Evolutionary conservation across 441 rosid species (phyloP).

Genomic region (Populus hybrid): DNA sequence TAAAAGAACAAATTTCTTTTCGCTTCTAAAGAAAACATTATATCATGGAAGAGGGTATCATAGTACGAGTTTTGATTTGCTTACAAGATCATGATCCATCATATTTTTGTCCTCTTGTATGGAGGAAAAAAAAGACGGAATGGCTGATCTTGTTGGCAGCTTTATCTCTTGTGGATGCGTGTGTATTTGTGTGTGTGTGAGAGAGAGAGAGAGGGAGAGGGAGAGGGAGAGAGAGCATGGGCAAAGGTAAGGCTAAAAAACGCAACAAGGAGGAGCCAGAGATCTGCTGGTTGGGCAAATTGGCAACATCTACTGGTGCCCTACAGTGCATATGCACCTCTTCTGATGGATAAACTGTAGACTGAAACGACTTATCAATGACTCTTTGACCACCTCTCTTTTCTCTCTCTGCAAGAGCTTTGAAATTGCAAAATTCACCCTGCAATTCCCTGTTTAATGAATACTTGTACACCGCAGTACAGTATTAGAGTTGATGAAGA

Average conservation of each 20-base stretch:
- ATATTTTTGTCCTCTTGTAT: neutral
- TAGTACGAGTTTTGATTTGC: neutral
- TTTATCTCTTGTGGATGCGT: constrained; percentile 8
- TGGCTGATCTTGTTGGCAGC: constrained; percentile 27
- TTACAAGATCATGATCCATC: neutral
- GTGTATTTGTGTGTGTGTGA: neutral
- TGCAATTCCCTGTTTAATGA: neutral
- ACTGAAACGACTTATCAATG: constrained; percentile 47
- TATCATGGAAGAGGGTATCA: neutral
- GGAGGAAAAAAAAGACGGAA: no score
- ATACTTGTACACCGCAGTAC: neutral
- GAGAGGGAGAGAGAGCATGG: constrained; percentile 26
- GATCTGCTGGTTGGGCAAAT: constrained; percentile 50
- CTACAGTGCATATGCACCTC: constrained; percentile 33
- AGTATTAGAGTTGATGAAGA: neutral
- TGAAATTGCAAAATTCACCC: constrained; percentile 2
- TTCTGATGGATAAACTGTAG: constrained; percentile 37
- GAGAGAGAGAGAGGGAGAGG: neutral
- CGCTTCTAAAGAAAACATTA: neutral
- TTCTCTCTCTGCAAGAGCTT: neutral
- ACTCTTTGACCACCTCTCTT: constrained; percentile 38
- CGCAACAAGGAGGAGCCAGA: constrained; percentile 42
- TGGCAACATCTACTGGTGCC: constrained; percentile 50
- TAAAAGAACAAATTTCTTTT: neutral
- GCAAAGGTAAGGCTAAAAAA: constrained; percentile 20